Evolutionary conservation across 2,329 filamentous ascomycete species (phyloP).

Genomic region (Fonsecaea pedrosoi): DNA sequence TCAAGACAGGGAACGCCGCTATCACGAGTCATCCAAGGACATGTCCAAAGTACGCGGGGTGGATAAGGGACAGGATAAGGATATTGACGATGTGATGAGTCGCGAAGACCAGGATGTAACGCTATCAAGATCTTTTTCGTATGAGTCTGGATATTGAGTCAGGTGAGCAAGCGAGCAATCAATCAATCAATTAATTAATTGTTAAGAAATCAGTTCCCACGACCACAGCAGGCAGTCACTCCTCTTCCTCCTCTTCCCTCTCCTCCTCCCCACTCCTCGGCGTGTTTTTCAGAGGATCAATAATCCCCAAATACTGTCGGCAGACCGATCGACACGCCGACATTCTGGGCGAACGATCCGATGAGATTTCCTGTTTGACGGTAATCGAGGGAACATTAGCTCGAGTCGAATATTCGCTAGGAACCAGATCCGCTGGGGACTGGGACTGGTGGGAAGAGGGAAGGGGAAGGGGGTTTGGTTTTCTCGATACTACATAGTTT

Average conservation of each 20-base stretch:
- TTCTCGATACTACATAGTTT: conserved; percentile 25
- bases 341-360: conserved; percentile 28
- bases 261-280: not conserved
- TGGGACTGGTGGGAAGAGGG: too few relatives aligned
- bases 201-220: not conserved
- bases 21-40: not conserved
- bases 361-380: conserved; percentile 26
- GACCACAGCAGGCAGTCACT: not conserved
- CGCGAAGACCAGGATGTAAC: conserved; percentile 13
- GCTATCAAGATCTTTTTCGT: conserved; percentile 26
- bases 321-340: conserved; percentile 26
- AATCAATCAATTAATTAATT: not conserved
- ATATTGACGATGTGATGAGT: not conserved
- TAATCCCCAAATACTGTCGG: conserved; percentile 26
- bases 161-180: not conserved
- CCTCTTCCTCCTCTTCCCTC: not conserved
- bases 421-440: too few relatives aligned
- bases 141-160: conserved; percentile 20
- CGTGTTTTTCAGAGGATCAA: not conserved
- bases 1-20: not conserved
- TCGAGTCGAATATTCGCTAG: too few relatives aligned
- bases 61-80: conserved; percentile 3
- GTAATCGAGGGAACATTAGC: too few relatives aligned
- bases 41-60: not conserved
- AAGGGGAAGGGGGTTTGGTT: too few relatives aligned